Evolutionary conservation across 1,284 basidiomycete species (phyloP), one percentile per base, ranked within the genome.

Genomic region (Lentinula novae-zelandiae): DNA sequence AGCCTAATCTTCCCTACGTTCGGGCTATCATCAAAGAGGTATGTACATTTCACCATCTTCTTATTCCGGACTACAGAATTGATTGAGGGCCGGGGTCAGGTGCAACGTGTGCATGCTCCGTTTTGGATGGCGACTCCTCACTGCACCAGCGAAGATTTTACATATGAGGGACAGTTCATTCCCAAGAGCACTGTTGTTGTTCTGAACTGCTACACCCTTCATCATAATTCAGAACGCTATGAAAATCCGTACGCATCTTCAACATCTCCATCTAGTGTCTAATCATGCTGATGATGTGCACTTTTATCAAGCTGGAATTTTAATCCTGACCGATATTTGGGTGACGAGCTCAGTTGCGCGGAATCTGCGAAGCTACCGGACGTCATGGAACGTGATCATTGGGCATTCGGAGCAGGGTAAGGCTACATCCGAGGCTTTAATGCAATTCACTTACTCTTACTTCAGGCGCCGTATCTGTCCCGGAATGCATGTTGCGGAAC

Each of bases 91-190:
- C 12, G 3, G 31, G 15, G 3, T 15, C 38, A 73, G 69, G 65
- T 73, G 33, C 62, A 72, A 59, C 72, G 72, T 6, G 62, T 68
- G 2, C 76, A 76, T 63, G 68, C 71, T 39, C 76, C 76, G 5
- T 77, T 78, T 65, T 78, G 76, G 76, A 65, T 74, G 54, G 76
- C 67, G 6, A 76, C 76, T 38, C 75, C 77, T 2, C 73, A 79
- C 62, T 70, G 63, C 46, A 71, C 71, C 8, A 73, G 68, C 7
- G 68, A 74, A 53, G 76, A 78, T 64, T 75, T 75, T 63, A 72
- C 71, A 12, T 78, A 78, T 65, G 67, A 73, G 31, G 75, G 75
- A 9, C 67, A 70, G 61, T 76, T 67, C 63, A 78, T 78, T 39
- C 77, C 76, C 4, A 76, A 76, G 64, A 69, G 71, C 57, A 74